A percentile compares a stretch with the other conserved stretches of the same genome.
Evolutionary conservation across 306 rosid species (phyloP).

Genomic region (Hippophae gyantsensis): DNA sequence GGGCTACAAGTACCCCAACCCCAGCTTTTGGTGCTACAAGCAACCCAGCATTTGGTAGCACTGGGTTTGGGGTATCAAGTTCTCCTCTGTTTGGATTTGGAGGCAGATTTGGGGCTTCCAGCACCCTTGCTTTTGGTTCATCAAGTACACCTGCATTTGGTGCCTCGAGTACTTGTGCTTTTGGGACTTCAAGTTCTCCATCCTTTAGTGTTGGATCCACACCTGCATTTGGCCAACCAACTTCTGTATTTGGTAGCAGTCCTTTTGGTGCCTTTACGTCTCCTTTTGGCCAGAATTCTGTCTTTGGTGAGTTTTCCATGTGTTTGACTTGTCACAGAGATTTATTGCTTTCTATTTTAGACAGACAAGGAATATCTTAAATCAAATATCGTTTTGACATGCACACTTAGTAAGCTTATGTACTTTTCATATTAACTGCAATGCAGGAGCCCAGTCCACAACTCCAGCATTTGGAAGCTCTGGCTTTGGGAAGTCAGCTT

Average conservation of each 20-base stretch:
- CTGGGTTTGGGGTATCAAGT: slow-evolving; percentile 40
- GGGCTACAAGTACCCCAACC: slow-evolving; percentile 23
- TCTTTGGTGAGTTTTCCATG: slow-evolving; percentile 54
- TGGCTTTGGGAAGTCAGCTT: slow-evolving; percentile 57
- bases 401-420: background rate
- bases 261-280: slow-evolving; percentile 52
- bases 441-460: slow-evolving; percentile 65
- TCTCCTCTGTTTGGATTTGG: slow-evolving; percentile 57
- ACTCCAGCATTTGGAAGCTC: slow-evolving; percentile 48
- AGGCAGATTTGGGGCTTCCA: slow-evolving; percentile 67
- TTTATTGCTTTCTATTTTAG: too few relatives aligned
- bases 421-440: background rate
- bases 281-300: slow-evolving; percentile 74
- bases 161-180: slow-evolving; percentile 42
- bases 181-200: slow-evolving; percentile 68
- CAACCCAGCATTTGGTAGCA: slow-evolving; percentile 44
- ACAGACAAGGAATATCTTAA: too few relatives aligned
- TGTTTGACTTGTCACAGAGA: too few relatives aligned
- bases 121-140: slow-evolving; percentile 27
- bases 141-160: too few relatives aligned
- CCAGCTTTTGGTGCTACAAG: slow-evolving; percentile 31
- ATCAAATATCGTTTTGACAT: too few relatives aligned
- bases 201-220: slow-evolving; percentile 55
- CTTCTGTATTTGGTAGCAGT: slow-evolving; percentile 69
- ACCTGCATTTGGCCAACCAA: slow-evolving; percentile 65